Evolutionary conservation across 495 filamentous ascomycete species (phyloP), one percentile per base, ranked within the genome.

Genomic region (Annulohypoxylon moriforme): DNA sequence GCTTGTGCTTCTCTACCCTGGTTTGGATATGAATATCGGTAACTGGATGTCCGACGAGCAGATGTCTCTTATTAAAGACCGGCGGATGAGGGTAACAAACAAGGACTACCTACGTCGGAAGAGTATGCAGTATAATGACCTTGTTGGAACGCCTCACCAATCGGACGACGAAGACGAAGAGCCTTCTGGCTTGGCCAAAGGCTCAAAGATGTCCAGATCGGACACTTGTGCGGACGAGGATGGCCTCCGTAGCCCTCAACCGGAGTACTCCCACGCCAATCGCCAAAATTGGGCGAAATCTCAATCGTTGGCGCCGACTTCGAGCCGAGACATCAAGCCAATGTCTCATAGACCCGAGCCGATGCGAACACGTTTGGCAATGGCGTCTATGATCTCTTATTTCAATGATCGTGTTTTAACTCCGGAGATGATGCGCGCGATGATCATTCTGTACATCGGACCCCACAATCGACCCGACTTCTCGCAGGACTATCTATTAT

Each of bases 11-110:
- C 89, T 96, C 27, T 99, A 99, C 75, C 96, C 96, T 1, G 89
- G 89, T 0, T 83, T 99, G 62, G 96, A 97, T 74, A 91, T 98
- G 89, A 97, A 94, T 76, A 97, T 98, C 56, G 92, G 92, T n/a
- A 98, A 93, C 73, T 99, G 96, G 96, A 98, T 99, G 94, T 93
- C 91, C 0, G 96, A 99, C 72, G 96, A 98, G 77, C 94, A 98
- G 76, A 96, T 98, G 93, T 86, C 92, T 0, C 81, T 98, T 40
- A 97, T 99, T 60, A 91, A 94, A 68, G 94, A 97, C 64, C 90
- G 92, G 42, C 85, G 88, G 59, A 89, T 87, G 63, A 88, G 94
- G 2, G 89, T 89, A 65, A 93, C 89, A 1, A 97, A 98, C 75
- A 86, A 85, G 63, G 84, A 86, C 47, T 88, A 98, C 57, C 77